phyloP scores from a whole-genome alignment of 495 filamentous ascomycete species.

The Xylaria palmicola region DNA sequence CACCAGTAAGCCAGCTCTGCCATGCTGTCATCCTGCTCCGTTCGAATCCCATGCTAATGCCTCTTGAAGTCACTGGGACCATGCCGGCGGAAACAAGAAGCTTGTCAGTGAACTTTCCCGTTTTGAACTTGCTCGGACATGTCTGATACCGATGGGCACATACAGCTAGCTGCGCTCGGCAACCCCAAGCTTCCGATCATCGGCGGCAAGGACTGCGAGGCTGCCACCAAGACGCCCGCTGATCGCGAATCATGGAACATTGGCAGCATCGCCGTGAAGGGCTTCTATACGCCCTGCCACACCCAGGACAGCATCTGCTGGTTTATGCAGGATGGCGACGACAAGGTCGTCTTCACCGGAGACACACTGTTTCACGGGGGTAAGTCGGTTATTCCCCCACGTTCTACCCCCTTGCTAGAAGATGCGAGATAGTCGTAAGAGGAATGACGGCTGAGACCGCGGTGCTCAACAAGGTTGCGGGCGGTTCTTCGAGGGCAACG shows the following conservation, averaged over 20 bases:
- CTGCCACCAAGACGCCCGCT: constrained; percentile 69
- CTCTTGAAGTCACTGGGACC: constrained; percentile 77
- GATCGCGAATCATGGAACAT: constrained; percentile 80
- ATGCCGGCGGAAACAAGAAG: constrained; percentile 86
- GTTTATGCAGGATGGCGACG: constrained; percentile 73
- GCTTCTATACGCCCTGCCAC: constrained; percentile 94
- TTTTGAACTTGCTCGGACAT: background rate
- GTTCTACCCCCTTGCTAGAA: too few relatives aligned
- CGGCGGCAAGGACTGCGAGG: constrained; percentile 82
- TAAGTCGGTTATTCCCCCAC: constrained; percentile 31
- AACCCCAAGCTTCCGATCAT: constrained; percentile 64
- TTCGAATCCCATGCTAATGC: background rate
- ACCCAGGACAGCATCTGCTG: constrained; percentile 98
- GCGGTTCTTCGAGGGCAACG: constrained; percentile 93
- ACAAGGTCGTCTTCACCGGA: constrained; percentile 88
- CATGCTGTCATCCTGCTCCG: background rate
- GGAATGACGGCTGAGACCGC: constrained; percentile 6
- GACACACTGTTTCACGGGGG: constrained; percentile 95
- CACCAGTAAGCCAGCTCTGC: constrained; percentile 71
- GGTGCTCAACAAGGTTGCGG: constrained; percentile 70
- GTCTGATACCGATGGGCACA: constrained; percentile 10
- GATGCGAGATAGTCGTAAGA: background rate
- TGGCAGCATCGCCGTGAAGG: constrained; percentile 81
- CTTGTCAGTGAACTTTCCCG: constrained; percentile 55
- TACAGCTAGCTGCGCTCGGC: constrained; percentile 66